Evolutionary conservation across 1,284 basidiomycete species (phyloP).

Genomic region (Ganoderma lucidum): DNA sequence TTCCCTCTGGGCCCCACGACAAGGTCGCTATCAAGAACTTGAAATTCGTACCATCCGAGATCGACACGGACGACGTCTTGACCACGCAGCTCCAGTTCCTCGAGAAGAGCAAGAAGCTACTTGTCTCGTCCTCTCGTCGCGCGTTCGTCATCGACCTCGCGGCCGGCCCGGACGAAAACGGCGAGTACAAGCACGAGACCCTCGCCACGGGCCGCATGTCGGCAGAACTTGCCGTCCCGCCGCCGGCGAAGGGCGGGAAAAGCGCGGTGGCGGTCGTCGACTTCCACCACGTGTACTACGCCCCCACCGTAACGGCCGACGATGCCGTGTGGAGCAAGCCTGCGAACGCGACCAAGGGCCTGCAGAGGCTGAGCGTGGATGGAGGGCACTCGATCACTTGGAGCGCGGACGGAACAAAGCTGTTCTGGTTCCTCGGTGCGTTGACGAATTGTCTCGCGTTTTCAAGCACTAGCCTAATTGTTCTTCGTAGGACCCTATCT

Average conservation of each 20-base stretch:
- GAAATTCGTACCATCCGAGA: constrained; percentile 35
- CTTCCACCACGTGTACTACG: constrained; percentile 69
- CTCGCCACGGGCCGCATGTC: constrained; percentile 65
- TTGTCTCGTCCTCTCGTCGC: constrained; percentile 62
- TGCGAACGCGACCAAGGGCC: constrained; percentile 64
- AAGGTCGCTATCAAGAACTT: constrained; percentile 37
- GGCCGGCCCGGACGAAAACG: constrained; percentile 52
- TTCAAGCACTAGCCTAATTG: constrained; percentile 1
- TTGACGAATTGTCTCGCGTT: neutral
- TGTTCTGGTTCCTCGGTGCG: constrained; percentile 78
- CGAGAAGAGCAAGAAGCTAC: constrained; percentile 55
- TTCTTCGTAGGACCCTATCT: constrained; percentile 63
- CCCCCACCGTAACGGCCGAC: constrained; percentile 48
- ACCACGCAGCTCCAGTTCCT: constrained; percentile 58
- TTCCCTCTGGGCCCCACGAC: constrained; percentile 48
- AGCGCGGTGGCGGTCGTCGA: constrained; percentile 67
- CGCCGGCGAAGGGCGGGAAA: constrained; percentile 25
- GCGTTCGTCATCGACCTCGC: constrained; percentile 64
- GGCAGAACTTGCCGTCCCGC: constrained; percentile 57
- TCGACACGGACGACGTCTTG: constrained; percentile 31
- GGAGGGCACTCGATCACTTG: constrained; percentile 75
- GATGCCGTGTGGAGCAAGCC: constrained; percentile 73
- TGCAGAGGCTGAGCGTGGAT: constrained; percentile 69
- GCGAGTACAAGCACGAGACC: constrained; percentile 56
- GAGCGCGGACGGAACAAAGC: constrained; percentile 64